phyloP scores from a whole-genome alignment of 192 early-diverging fungal genomes.

The Gigaspora rosea region DNA sequence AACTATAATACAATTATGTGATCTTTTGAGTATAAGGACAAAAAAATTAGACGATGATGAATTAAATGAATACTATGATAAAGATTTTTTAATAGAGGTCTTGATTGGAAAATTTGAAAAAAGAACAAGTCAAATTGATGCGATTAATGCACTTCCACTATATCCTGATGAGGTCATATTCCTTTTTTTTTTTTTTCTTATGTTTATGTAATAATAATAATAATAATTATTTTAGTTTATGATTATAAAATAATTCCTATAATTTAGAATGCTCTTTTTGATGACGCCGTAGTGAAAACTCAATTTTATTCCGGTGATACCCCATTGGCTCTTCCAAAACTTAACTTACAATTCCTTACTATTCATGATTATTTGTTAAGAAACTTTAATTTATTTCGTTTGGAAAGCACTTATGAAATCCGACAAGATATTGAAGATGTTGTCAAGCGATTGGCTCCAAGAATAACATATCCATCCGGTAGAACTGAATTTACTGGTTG shows the following conservation, averaged over 20 bases:
- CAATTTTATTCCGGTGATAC: constrained; percentile 60
- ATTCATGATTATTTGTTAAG: constrained; percentile 89
- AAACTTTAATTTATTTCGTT: constrained; percentile 78
- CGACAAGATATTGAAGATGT: constrained; percentile 90
- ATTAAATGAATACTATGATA: constrained; percentile 12
- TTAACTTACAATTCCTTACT: constrained; percentile 93
- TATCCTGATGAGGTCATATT: constrained; percentile 72
- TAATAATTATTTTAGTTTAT: constrained; percentile 11
- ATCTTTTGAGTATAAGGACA: constrained; percentile 65
- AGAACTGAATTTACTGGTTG: constrained; percentile 85
- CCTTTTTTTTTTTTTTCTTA: background rate
- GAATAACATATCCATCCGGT: constrained; percentile 51
- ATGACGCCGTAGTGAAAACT: constrained; percentile 65
- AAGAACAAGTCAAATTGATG: constrained; percentile 66
- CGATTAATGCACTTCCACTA: constrained; percentile 67
- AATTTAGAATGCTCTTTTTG: constrained; percentile 65
- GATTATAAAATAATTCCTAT: background rate
- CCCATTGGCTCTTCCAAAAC: constrained; percentile 79
- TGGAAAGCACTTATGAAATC: constrained; percentile 84
- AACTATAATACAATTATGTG: constrained; percentile 60
- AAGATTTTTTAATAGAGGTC: constrained; percentile 59
- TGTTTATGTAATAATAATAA: background rate
- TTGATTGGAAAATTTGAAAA: constrained; percentile 62
- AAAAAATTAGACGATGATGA: constrained; percentile 34
- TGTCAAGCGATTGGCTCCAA: constrained; percentile 76